A percentile compares a stretch with the other conserved stretches of the same genome.
These are phyloP conservation scores for Trifolium dubium DNA, from an alignment of 306 rosid species.

Conservation along the genomic window DNA sequence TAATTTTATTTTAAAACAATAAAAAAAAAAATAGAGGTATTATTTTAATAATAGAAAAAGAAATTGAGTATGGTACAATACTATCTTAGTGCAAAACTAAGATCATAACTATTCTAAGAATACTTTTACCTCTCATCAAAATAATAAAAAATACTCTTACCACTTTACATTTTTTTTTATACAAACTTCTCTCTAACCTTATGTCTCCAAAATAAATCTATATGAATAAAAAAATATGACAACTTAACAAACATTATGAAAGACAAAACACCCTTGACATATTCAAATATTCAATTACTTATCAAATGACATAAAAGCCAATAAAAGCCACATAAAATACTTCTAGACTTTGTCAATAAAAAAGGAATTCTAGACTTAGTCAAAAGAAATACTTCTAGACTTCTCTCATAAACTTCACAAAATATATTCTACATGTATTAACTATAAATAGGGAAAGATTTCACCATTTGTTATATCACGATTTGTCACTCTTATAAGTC, in stretches of 20 bases:
- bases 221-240: slow-evolving; percentile 39
- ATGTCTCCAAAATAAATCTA: not conserved
- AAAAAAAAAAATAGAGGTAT: no score
- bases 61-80: no score
- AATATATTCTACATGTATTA: not conserved
- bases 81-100: no score
- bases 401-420: slow-evolving; percentile 8
- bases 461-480: slow-evolving; percentile 2
- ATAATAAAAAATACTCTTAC: not conserved
- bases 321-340: not conserved
- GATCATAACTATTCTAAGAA: no score
- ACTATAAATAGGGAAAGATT: slow-evolving; percentile 27
- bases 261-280: slow-evolving; percentile 45
- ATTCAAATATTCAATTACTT: slow-evolving; percentile 16
- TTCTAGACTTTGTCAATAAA: not conserved
- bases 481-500: not conserved
- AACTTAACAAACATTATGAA: slow-evolving; percentile 47
- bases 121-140: no score
- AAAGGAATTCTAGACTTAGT: not conserved
- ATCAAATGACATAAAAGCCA: slow-evolving; percentile 35
- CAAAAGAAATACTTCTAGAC: not conserved
- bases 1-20: no score
- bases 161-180: not conserved
- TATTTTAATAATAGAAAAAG: no score
- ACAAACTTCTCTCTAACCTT: not conserved